Percentiles rank a stretch among this genome's conserved stretches.
phyloP scores from a whole-genome alignment of 441 rosid species.

The Pelargonium citronellum region DNA sequence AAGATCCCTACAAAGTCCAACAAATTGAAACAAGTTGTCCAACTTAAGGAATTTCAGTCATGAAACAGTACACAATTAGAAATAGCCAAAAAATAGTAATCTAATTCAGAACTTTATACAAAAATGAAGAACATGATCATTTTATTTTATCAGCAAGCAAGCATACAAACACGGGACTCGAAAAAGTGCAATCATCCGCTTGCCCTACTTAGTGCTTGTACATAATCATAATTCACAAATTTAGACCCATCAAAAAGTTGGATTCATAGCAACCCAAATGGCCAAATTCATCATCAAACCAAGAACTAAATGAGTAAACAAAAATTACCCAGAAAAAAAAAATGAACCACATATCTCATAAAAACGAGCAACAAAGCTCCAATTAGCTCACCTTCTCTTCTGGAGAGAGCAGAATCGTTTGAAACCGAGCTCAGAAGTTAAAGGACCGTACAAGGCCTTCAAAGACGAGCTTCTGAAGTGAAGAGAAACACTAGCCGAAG shows the following conservation, averaged over 20 bases:
- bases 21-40: not conserved
- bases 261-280: not conserved
- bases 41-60: not conserved
- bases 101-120: not conserved
- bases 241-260: not conserved
- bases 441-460: conserved; percentile 2
- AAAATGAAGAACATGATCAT: not conserved
- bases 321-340: not conserved
- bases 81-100: not conserved
- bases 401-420: not conserved
- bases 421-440: not conserved
- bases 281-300: not conserved
- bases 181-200: no score
- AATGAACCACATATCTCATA: not conserved
- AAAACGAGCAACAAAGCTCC: not conserved
- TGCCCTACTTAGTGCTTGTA: no score
- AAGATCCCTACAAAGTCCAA: not conserved
- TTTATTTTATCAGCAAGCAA: no score
- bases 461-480: not conserved
- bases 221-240: not conserved
- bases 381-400: conserved; percentile 7
- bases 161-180: no score
- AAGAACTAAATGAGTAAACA: not conserved
- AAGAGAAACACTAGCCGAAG: not conserved
- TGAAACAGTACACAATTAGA: not conserved